Percentiles rank a stretch among this genome's conserved stretches.
Conservation (phyloP, 2,329 filamentous ascomycete species). For the Colletotrichum incanum region DNA sequence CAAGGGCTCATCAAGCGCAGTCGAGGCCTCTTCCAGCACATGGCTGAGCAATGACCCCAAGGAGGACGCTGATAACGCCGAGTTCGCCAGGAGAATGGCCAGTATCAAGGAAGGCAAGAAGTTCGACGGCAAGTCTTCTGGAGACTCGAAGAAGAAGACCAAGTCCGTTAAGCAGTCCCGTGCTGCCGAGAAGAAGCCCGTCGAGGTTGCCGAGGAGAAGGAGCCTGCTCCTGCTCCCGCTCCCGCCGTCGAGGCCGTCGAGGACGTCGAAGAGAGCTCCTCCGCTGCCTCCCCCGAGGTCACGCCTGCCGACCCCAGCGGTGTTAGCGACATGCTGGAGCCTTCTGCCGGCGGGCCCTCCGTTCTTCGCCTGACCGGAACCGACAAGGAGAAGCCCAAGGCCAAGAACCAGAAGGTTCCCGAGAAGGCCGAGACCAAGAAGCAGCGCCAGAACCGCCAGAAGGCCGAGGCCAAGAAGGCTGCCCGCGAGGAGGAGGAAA, state of each 20-base stretch:
- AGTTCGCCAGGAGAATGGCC: slow-evolving; percentile 83
- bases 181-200: slow-evolving; percentile 67
- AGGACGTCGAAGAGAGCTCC: slow-evolving; percentile 87
- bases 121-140: slow-evolving; percentile 67
- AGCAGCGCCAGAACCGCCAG: slow-evolving; percentile 92
- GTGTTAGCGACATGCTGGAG: slow-evolving; percentile 95
- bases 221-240: slow-evolving; percentile 61
- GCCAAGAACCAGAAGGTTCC: slow-evolving; percentile 74
- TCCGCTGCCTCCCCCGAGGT: slow-evolving; percentile 77
- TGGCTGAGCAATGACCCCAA: slow-evolving; percentile 58
- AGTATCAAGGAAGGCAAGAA: slow-evolving; percentile 80
- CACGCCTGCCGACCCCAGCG: slow-evolving; percentile 71
- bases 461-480: slow-evolving; percentile 88
- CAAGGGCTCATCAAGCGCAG: slow-evolving; percentile 49
- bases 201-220: slow-evolving; percentile 75
- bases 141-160: slow-evolving; percentile 75
- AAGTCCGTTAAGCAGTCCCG: slow-evolving; percentile 81
- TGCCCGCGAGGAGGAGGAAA: slow-evolving; percentile 83
- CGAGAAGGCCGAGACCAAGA: slow-evolving; percentile 87
- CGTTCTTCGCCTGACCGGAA: slow-evolving; percentile 83
- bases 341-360: slow-evolving; percentile 77
- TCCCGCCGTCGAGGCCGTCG: slow-evolving; percentile 81
- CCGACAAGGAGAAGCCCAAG: slow-evolving; percentile 75
- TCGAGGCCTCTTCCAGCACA: slow-evolving; percentile 49
- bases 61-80: slow-evolving; percentile 77